Base-by-base conservation (phyloP, 2,329 filamentous ascomycete species). In the Microdochium nivale region DNA sequence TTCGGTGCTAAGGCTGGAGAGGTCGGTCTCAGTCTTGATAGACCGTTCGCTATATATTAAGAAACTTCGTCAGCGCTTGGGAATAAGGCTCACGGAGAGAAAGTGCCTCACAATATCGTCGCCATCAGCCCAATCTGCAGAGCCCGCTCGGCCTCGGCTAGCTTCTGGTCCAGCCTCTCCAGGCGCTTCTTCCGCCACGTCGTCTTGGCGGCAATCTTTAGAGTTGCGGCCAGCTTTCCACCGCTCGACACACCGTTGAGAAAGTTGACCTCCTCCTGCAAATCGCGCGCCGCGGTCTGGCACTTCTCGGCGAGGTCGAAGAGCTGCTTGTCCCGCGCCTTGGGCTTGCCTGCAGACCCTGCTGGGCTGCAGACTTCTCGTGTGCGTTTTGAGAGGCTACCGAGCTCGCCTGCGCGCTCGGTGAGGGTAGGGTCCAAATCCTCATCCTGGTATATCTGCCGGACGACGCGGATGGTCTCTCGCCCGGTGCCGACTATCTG, bases 121-220 rank as follows among this genome's bases (percentile, higher is more conserved):
- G 51, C 47, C 3, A 53, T 25, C 25, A 55, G 25, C 7, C 49
- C 13, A 1, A 48, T 49, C 13, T 55, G 53, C 48, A 55, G 46
- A 9, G 44, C 23, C 2, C 27, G 23, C 25, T 53, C 49, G 13
- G 46, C n/a, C 4, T 56, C 5, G 58, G 49, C 49, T 1, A 61
- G 47, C 9, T 50, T 54, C n/a, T 51, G 55, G 25, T 60, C 55
- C 2, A 61, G 11, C 7, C 44, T 52, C 0, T 58, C 49, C n/a
- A 63, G 51, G 1, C 59, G 51, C 2, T 49, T 27, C 33, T 55
- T 59, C n/a, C 60, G 51, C 60, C 60, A 61, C 2, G 25, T 52
- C 1, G 51, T 56, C 48, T 60, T 62, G 2, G 52, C 47, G 1
- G 53, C 53, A 2, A 55, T 25, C 13, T 30, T 24, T 2, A 55